Evolutionary conservation across 768 basidiomycete genomes (phyloP).

Genomic region (Astraeus odoratus): DNA sequence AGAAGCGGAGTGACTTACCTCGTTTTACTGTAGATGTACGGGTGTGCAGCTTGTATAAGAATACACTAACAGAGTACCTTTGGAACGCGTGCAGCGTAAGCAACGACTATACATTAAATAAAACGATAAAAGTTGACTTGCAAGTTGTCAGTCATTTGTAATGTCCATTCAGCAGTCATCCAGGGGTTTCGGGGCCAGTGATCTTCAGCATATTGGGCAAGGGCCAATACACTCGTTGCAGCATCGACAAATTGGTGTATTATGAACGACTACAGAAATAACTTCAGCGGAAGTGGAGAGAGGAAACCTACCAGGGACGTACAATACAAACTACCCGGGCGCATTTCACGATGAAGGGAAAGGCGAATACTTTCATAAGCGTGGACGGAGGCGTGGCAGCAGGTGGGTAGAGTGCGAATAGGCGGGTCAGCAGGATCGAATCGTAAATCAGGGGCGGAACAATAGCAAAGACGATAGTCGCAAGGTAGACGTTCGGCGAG

Average conservation of each 20-base stretch:
- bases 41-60: conserved; percentile 19
- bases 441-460: conserved; percentile 31
- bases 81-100: neutral
- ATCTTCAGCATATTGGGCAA: neutral
- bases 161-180: conserved; percentile 26
- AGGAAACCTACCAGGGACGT: neutral
- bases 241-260: neutral
- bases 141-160: conserved; percentile 30
- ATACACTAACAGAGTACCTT: conserved; percentile 23
- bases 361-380: conserved; percentile 19
- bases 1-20: neutral
- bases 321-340: conserved; percentile 20
- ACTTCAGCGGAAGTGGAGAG: neutral
- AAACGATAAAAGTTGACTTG: conserved; percentile 10
- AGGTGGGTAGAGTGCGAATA: conserved; percentile 30
- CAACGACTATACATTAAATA: neutral
- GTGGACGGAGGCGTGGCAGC: conserved; percentile 8
- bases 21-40: neutral
- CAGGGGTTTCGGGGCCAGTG: conserved; percentile 5
- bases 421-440: conserved; percentile 30
- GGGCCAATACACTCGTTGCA: neutral
- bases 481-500: conserved; percentile 11
- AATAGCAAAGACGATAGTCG: conserved; percentile 18
- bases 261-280: neutral
- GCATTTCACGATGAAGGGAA: conserved; percentile 25